phyloP scores from a whole-genome alignment of 2,329 filamentous ascomycete species.

The Trichoderma atroviride region DNA sequence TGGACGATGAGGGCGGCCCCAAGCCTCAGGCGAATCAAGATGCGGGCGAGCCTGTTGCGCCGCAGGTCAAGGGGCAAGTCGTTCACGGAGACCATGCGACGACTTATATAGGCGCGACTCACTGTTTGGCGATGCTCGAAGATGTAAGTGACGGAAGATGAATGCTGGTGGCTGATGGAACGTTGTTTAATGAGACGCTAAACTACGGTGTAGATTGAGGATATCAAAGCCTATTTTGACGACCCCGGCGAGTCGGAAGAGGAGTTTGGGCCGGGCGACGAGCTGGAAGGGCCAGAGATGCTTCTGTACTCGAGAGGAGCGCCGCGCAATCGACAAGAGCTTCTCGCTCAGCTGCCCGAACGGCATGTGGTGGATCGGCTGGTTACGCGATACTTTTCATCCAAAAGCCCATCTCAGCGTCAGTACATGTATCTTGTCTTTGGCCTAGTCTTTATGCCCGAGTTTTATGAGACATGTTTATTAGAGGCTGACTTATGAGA shows the following conservation, averaged over 20 bases:
- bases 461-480: neutral
- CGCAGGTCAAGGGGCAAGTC: slow-evolving; percentile 45
- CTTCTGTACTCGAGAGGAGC: slow-evolving; percentile 46
- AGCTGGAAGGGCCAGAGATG: slow-evolving; percentile 46
- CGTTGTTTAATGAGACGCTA: neutral
- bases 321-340: slow-evolving; percentile 48
- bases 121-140: slow-evolving; percentile 63
- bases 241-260: slow-evolving; percentile 46
- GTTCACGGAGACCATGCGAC: slow-evolving; percentile 47
- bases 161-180: neutral
- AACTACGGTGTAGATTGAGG: slow-evolving; percentile 53
- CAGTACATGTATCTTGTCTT: slow-evolving; percentile 29
- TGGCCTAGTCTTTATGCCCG: neutral
- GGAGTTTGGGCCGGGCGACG: slow-evolving; percentile 39
- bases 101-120: slow-evolving; percentile 61
- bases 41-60: slow-evolving; percentile 29
- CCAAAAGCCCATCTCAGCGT: slow-evolving; percentile 56
- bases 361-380: slow-evolving; percentile 52
- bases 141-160: slow-evolving; percentile 46
- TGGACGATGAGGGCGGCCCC: slow-evolving; percentile 44
- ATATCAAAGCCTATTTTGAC: slow-evolving; percentile 61
- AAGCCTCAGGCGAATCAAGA: slow-evolving; percentile 12
- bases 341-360: slow-evolving; percentile 53
- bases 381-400: slow-evolving; percentile 57
- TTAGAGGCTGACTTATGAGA: neutral